phyloP scores from a whole-genome alignment of 2,329 filamentous ascomycete species.

The Xylariaceae sp. region DNA sequence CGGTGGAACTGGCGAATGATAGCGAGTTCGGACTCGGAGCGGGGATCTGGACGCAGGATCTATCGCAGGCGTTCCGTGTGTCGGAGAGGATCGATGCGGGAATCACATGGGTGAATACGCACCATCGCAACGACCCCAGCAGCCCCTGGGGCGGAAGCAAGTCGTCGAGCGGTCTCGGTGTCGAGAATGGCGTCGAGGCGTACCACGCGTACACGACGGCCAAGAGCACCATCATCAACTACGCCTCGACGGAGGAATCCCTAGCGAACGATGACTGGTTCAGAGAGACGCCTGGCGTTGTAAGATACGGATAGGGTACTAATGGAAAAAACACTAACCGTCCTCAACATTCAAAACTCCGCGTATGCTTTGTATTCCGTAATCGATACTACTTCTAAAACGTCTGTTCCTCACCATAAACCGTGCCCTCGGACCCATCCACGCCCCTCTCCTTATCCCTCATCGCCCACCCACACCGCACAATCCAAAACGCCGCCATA shows the following conservation, averaged over 20 bases:
- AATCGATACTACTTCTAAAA: conserved; percentile 11
- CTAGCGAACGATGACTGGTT: conserved; percentile 62
- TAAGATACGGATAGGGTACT: conserved; percentile 51
- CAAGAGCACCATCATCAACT: conserved; percentile 67
- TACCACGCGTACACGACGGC: conserved; percentile 54
- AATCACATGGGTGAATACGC: conserved; percentile 53
- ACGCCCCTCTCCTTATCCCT: conserved; percentile 23
- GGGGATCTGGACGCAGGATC: conserved; percentile 68
- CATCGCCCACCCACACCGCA: conserved; percentile 43
- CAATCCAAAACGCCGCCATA: conserved; percentile 47
- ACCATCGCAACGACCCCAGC: conserved; percentile 67
- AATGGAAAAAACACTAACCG: neutral
- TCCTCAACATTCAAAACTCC: neutral
- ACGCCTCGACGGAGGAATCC: conserved; percentile 50
- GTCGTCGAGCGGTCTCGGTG: conserved; percentile 60
- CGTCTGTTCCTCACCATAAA: neutral
- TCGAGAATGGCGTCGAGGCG: conserved; percentile 65
- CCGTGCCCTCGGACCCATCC: neutral
- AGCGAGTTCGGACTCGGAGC: conserved; percentile 73
- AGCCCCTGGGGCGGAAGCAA: conserved; percentile 65
- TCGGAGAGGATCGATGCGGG: conserved; percentile 66
- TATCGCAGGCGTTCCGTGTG: conserved; percentile 68
- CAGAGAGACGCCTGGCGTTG: conserved; percentile 48
- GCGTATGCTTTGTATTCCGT: neutral
- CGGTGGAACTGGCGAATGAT: conserved; percentile 64